These are phyloP conservation scores for Leishmania arabica DNA, from an alignment of 208 protist species.

Conservation along the genomic window DNA sequence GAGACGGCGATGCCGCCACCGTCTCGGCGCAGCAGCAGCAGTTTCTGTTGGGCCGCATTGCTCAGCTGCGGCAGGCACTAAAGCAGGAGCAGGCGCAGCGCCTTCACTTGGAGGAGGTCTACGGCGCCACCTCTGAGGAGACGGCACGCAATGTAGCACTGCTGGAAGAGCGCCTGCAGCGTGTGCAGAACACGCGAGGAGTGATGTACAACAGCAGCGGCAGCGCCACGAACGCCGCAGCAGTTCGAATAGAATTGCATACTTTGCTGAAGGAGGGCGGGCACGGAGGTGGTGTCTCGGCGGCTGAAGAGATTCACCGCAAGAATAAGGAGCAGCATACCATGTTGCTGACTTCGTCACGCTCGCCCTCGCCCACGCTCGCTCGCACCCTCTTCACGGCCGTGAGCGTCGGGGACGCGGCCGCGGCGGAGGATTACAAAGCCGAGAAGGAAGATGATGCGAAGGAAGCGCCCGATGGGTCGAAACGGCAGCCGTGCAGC, in stretches of 20 bases:
- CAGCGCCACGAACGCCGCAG: background rate
- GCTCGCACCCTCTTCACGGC: constrained; percentile 19
- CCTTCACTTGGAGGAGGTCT: constrained; percentile 53
- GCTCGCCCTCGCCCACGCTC: constrained; percentile 18
- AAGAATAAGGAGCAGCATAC: background rate
- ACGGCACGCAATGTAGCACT: constrained; percentile 41
- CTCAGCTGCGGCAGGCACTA: constrained; percentile 33
- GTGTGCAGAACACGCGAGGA: constrained; percentile 21
- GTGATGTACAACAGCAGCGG: constrained; percentile 9
- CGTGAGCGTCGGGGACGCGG: constrained; percentile 10
- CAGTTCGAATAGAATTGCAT: constrained; percentile 1
- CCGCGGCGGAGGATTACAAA: background rate
- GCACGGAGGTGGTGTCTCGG: background rate
- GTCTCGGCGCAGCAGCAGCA: constrained; percentile 25
- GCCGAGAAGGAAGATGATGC: background rate
- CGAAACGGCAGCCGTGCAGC: background rate
- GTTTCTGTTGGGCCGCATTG: constrained; percentile 24
- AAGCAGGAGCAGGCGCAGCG: constrained; percentile 50
- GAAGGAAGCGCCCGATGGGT: background rate
- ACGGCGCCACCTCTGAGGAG: constrained; percentile 33
- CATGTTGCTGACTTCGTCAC: constrained; percentile 13
- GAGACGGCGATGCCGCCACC: constrained; percentile 21
- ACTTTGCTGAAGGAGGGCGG: constrained; percentile 2
- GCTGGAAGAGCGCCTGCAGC: constrained; percentile 50
- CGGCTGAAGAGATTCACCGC: background rate